Conservation (phyloP, 495 filamentous ascomycete species). For the Massariosphaeria phaeospora region DNA sequence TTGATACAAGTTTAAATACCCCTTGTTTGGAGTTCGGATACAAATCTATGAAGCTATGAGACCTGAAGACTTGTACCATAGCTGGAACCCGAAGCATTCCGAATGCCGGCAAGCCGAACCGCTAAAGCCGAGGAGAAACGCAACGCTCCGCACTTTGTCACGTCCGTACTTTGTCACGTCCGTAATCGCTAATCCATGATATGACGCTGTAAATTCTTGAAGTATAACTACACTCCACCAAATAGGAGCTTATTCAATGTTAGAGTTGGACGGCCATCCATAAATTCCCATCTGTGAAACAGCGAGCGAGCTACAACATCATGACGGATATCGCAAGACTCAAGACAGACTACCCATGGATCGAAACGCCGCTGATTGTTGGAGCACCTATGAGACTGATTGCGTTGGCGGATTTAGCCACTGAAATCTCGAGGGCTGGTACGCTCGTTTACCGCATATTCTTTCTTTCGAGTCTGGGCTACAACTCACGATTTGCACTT, state of each 20-base stretch:
- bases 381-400: constrained; percentile 71
- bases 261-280: neutral
- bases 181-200: too few species aligned
- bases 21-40: too few species aligned
- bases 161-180: too few species aligned
- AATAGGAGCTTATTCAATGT: neutral
- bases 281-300: too few species aligned
- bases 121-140: too few species aligned
- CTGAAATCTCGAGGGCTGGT: constrained; percentile 59
- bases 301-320: neutral
- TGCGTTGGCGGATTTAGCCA: constrained; percentile 54
- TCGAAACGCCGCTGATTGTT: constrained; percentile 55
- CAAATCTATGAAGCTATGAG: too few species aligned
- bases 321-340: constrained; percentile 25
- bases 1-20: too few species aligned
- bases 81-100: too few species aligned
- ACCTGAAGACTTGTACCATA: too few species aligned
- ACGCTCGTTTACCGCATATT: neutral
- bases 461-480: neutral
- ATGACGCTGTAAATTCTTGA: too few species aligned
- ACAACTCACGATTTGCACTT: neutral
- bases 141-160: too few species aligned
- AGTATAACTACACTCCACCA: neutral
- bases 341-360: constrained; percentile 58
- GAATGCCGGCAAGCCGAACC: too few species aligned